These are phyloP conservation scores for Aspergillus mulundensis DNA, from an alignment of 495 filamentous ascomycete species.

Conservation along the genomic window DNA sequence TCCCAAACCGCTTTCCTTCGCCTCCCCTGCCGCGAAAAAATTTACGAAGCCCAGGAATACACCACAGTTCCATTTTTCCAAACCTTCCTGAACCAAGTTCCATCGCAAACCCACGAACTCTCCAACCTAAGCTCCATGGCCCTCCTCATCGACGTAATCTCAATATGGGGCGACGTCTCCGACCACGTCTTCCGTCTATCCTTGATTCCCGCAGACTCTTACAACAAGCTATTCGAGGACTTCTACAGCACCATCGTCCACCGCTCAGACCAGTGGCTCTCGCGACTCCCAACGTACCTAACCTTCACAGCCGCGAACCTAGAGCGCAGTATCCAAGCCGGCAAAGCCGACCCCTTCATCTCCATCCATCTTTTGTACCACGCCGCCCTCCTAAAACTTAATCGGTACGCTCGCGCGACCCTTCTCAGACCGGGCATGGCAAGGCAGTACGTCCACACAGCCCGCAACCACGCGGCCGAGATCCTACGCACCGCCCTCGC, in stretches of 20 bases:
- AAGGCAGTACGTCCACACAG: slow-evolving; percentile 33
- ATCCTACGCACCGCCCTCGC: slow-evolving; percentile 34
- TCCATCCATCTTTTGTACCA: slow-evolving; percentile 61
- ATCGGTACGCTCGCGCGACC: slow-evolving; percentile 52
- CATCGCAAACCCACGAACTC: slow-evolving; percentile 27
- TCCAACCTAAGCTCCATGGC: slow-evolving; percentile 51
- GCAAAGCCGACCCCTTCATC: slow-evolving; percentile 51
- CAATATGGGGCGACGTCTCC: slow-evolving; percentile 63
- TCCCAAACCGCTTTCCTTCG: slow-evolving; percentile 58
- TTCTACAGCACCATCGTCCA: slow-evolving; percentile 48
- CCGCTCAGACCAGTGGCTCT: slow-evolving; percentile 49
- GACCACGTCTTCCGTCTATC: slow-evolving; percentile 52
- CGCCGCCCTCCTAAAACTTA: slow-evolving; percentile 55
- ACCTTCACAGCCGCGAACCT: slow-evolving; percentile 49
- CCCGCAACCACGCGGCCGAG: slow-evolving; percentile 40
- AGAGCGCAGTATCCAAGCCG: slow-evolving; percentile 38
- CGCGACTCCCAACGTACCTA: slow-evolving; percentile 41
- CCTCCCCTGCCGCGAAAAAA: slow-evolving; percentile 54
- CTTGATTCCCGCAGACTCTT: slow-evolving; percentile 42
- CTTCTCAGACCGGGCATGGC: slow-evolving; percentile 28
- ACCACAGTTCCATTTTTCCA: slow-evolving; percentile 56
- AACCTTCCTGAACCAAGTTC: slow-evolving; percentile 33
- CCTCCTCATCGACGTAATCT: slow-evolving; percentile 54
- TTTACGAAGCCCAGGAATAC: slow-evolving; percentile 54
- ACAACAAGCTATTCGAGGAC: slow-evolving; percentile 40